Base-by-base conservation (phyloP, 805 yeast species). In the Saccharomycopsis schoenii region DNA sequence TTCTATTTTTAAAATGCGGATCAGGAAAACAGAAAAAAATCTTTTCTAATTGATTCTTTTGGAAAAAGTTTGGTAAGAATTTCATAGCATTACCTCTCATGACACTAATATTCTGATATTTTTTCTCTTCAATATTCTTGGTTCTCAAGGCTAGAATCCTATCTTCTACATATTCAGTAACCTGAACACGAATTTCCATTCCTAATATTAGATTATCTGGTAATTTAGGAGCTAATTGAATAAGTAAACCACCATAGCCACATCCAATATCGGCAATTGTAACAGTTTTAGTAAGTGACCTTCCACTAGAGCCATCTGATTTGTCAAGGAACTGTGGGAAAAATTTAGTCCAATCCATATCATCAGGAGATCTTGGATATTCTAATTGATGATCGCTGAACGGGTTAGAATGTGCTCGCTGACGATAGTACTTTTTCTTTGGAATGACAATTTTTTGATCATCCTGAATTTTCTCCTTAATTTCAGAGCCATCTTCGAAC, bases 11-110 rank as follows among this genome's bases (percentile, higher is more conserved):
- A 79, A 94, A 94, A 73, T 94, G 99, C 8, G 99, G 99, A 73
- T 94, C 99, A n/a, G 99, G 99, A 81, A 94, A 94, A 73, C 99
- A 94, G 77, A 94, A 94, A 76, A 94, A 94, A 82, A 94, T 89
- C 77, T 93, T 94, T 40, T 86, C 83, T 58, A 92, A 76, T 71
- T 91, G 97, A 6, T 84, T 84, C 72, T 86, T 86, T 61, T 79
- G 77, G 75, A 94, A 94, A 72, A 94, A 94, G 72, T 94, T 94
- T 24, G 99, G 98, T 64, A 91, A 75, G 70, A 94, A 94, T 73
- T 94, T 94, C 99, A 94, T 94, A 41, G 98, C 94, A 70, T 94
- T 94, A 19, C 96, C 98, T 71, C 99, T 81, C 59, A 94, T 75
- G 2, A 94, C 98, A 34, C 89, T 85, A 50, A 93, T 87, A 73